phyloP scores from a whole-genome alignment of 2,329 filamentous ascomycete species.

The Pestalotiopsis sp. region DNA sequence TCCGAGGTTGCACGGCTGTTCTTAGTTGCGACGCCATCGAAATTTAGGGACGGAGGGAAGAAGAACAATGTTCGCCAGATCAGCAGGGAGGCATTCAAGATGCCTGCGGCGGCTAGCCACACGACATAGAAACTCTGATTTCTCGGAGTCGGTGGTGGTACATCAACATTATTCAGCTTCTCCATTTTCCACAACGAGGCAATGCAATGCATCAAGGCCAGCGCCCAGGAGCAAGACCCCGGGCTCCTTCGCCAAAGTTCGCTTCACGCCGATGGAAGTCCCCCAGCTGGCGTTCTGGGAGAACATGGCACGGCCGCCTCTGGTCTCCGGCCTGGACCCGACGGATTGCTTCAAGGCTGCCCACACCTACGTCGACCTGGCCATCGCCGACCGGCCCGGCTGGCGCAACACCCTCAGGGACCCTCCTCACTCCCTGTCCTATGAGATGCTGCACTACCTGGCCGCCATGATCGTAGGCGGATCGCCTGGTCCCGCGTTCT shows the following conservation, averaged over 20 bases:
- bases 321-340: background rate
- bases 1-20: background rate
- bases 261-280: slow-evolving; percentile 27
- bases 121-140: background rate
- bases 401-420: slow-evolving; percentile 14
- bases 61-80: background rate
- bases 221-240: background rate
- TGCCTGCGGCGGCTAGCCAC: background rate
- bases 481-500: slow-evolving; percentile 10
- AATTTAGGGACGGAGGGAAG: background rate
- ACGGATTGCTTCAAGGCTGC: slow-evolving; percentile 5
- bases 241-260: slow-evolving; percentile 12
- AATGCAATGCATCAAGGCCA: background rate
- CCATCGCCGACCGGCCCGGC: background rate
- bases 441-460: slow-evolving; percentile 31
- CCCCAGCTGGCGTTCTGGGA: slow-evolving; percentile 29
- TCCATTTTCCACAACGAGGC: background rate
- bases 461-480: slow-evolving; percentile 24
- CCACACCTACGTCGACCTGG: background rate
- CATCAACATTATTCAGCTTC: background rate
- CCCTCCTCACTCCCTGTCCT: slow-evolving; percentile 21
- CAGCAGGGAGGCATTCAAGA: background rate
- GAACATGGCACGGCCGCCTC: background rate
- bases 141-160: background rate
- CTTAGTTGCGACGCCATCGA: background rate